Base-by-base conservation (phyloP, 805 yeast genomes). In the Pichia insulana region DNA sequence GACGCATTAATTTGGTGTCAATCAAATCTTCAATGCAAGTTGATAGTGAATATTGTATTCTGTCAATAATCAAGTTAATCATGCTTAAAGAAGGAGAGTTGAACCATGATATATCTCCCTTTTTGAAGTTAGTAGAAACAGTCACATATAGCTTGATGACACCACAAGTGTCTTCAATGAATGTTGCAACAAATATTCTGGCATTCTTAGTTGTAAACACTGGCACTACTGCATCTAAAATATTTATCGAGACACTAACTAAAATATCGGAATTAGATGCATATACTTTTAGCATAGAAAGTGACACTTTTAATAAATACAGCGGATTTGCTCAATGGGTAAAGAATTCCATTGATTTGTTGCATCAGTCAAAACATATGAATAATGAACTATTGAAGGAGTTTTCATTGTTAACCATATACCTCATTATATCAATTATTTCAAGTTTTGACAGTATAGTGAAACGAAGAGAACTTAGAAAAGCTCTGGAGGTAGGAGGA, bases 101-200 rank as follows among this genome's bases (percentile, higher is more conserved):
- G 16, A 82, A 81, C 0, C 78, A 73, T 41, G 69, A 77, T 46
- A 77, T 77, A 1, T 51, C 64, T 45, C 68, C 58, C 43, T 73
- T 70, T 7, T 63, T 64, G 30, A 52, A 67, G 11, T 66, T 74
- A 49, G 65, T 82, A 9, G 75, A 72, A 30, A 76, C 92, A 1
- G 69, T 88, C 7, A 65, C 85, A 0, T 78, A 84, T 30, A 84
- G 92, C 8, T 64, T 92, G 36, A 58, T 83, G 8, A 85, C 96
- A 3, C 79, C 88, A 0, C 70, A 85, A 42, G 63, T 88, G 30
- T 65, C 80, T 2, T 87, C 97, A 0, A 69, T 96, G 50, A 82
- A 78, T 50, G 67, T 81, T 30, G 92, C 87, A 1, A 81, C 90
- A 2, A 96, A 89, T 47, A 73, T 89, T 48, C 64, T 88, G 40